These are phyloP conservation scores for Candida vartiovaarae DNA, from an alignment of 805 yeast genomes.

Conservation along the genomic window DNA sequence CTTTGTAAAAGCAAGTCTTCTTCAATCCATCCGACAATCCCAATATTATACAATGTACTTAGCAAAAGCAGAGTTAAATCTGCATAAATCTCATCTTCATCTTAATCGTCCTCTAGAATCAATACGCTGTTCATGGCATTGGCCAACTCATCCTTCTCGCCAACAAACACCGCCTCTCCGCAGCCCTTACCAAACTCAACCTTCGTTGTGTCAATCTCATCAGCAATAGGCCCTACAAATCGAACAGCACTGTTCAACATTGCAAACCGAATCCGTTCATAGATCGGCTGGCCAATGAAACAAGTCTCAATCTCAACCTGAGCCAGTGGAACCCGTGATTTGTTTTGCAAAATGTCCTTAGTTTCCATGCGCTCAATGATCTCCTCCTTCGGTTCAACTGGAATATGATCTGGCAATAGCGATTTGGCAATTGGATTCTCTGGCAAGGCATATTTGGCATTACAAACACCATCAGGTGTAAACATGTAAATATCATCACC, in stretches of 20 bases:
- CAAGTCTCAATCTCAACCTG: conserved; percentile 55
- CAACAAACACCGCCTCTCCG: conserved; percentile 14
- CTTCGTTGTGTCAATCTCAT: conserved; percentile 2
- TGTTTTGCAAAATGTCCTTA: conserved; percentile 10
- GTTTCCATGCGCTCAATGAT: conserved; percentile 13
- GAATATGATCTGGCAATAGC: conserved; percentile 21
- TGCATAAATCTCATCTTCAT: too few species aligned
- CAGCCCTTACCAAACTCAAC: conserved; percentile 13
- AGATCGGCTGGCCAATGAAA: conserved; percentile 14
- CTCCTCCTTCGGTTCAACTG: conserved; percentile 10
- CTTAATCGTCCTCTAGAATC: conserved; percentile 5
- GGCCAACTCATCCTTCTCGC: conserved; percentile 12
- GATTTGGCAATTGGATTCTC: conserved; percentile 20
- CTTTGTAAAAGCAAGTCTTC: neutral
- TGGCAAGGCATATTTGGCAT: conserved; percentile 37
- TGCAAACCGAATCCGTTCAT: conserved; percentile 13
- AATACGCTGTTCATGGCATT: conserved; percentile 15
- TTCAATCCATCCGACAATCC: neutral
- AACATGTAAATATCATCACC: conserved; percentile 15
- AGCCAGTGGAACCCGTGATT: conserved; percentile 29
- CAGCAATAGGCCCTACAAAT: conserved; percentile 3
- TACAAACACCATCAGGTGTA: conserved; percentile 20
- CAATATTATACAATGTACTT: neutral
- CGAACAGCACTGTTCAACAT: conserved; percentile 1
- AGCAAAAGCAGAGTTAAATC: too few species aligned